phyloP scores from a whole-genome alignment of 2,329 filamentous ascomycete species.

The Ophiostoma ips region DNA sequence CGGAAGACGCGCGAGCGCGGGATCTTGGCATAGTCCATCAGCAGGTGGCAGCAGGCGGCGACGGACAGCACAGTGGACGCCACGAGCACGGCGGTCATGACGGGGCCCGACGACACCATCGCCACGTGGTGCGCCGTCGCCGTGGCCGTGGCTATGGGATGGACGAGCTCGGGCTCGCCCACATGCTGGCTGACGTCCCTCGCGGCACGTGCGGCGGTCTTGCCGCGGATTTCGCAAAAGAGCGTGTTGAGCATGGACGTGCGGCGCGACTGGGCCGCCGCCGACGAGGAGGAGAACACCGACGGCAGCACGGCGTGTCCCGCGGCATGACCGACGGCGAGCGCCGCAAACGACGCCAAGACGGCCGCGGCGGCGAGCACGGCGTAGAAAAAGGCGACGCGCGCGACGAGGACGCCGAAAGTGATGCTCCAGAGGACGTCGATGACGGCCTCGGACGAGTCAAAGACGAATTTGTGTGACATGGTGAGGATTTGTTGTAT shows the following conservation, averaged over 20 bases:
- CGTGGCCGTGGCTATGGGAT: neutral
- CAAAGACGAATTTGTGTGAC: conserved; percentile 14
- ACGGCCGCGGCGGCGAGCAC: conserved; percentile 20
- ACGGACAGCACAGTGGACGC: neutral
- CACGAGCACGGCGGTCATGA: neutral
- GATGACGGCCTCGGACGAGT: conserved; percentile 22
- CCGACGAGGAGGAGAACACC: neutral
- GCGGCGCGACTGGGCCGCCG: neutral
- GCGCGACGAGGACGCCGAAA: conserved; percentile 20
- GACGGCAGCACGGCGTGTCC: conserved; percentile 2
- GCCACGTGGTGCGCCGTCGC: neutral
- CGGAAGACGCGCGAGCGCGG: conserved; percentile 19
- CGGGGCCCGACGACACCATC: neutral
- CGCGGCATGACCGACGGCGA: conserved; percentile 9
- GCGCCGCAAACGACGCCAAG: conserved; percentile 12
- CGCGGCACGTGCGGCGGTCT: neutral
- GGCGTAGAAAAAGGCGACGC: conserved; percentile 11
- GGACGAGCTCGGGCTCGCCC: neutral
- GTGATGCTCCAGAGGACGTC: conserved; percentile 26
- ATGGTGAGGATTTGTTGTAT: neutral
- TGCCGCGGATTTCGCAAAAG: neutral
- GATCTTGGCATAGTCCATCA: conserved; percentile 18
- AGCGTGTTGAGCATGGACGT: neutral
- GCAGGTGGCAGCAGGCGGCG: conserved; percentile 15
- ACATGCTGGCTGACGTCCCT: neutral